A percentile compares a stretch with the other conserved stretches of the same genome.
Conservation (phyloP, 768 basidiomycete species). For the Mrakia frigida region DNA sequence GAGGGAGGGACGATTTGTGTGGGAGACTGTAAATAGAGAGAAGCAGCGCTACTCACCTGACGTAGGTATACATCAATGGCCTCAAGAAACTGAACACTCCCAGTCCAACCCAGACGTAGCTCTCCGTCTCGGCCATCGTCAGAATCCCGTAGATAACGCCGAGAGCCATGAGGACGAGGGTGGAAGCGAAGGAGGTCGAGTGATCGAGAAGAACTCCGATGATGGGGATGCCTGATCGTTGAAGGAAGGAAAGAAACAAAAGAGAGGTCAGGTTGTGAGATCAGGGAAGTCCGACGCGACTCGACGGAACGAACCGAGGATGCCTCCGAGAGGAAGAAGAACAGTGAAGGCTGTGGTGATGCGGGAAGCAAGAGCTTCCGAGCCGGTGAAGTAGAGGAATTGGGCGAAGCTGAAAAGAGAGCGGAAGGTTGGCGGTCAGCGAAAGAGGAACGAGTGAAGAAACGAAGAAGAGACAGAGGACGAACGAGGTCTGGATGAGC, state of each 20-base stretch:
- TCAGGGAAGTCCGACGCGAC: neutral
- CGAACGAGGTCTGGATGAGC: constrained; percentile 26
- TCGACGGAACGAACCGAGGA: constrained; percentile 36
- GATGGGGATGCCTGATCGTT: constrained; percentile 37
- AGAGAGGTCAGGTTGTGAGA: neutral
- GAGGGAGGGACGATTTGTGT: neutral
- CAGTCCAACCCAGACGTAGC: constrained; percentile 42
- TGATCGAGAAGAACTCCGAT: constrained; percentile 41
- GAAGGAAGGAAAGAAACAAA: neutral
- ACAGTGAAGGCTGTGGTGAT: constrained; percentile 42
- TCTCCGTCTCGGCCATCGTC: constrained; percentile 36
- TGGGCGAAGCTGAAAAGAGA: constrained; percentile 1
- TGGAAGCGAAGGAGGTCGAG: constrained; percentile 35
- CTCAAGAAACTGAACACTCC: constrained; percentile 43
- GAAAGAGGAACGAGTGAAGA: too few species aligned
- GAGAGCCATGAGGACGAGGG: constrained; percentile 38
- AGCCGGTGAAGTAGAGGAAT: constrained; percentile 19
- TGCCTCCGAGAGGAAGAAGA: constrained; percentile 45
- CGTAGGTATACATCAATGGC: constrained; percentile 45
- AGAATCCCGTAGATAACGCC: constrained; percentile 42
- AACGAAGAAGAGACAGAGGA: neutral
- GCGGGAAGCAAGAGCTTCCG: neutral
- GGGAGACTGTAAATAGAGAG: neutral
- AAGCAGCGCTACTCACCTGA: constrained; percentile 34
- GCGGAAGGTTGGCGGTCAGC: neutral